Evolutionary conservation across 345 rosid genomes (phyloP), one percentile per base, ranked within the genome.

Genomic region (Cardamine occulta): DNA sequence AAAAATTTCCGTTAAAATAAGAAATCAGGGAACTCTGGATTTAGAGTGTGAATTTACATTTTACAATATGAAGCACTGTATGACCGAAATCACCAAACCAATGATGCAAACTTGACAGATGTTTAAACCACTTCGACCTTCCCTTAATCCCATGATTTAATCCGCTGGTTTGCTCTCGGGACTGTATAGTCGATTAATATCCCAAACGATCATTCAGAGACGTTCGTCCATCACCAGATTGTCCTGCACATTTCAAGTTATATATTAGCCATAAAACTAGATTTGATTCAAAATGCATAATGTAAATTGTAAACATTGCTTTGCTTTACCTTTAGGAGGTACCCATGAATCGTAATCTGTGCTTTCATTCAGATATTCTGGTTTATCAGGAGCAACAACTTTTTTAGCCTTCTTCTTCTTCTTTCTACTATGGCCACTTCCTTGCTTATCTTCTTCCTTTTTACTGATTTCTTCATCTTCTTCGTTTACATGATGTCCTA

Each of bases 211-310:
- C 97, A 74, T 95, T 95, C 39, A 92, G 83, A 53, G 91, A 79
- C 1, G 99, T 95, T 74, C 96, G 83, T 28, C 99, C 97, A 77
- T 95, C 98, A 55, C 97, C 99, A 12, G 96, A 89, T 88, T 95
- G 99, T 32, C 98, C 99, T 95, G 85, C 82, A 80, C 56, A 60
- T 59, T 59, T 29, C 56, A 65, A 19, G 19, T 35, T 56, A 7
- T 8, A 28, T 29, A 45, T 49, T 44, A 28, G 28, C 68, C 24
- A 40, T 29, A 32, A 66, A 44, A 32, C 19, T 17, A 6, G 23
- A 23, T 31, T 42, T 14, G 62, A 69, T 31, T 76, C 48, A 32
- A 8, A 70, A 23, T 63, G 74, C 68, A 44, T 31, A 12, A 23
- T 32, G 21, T 52, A 34, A 0, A 1, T 52, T 54, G 6, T 39